Percentiles rank a stretch among this genome's conserved stretches.
Conservation (phyloP, 139 green algal species). For the Micromonas commoda region DNA sequence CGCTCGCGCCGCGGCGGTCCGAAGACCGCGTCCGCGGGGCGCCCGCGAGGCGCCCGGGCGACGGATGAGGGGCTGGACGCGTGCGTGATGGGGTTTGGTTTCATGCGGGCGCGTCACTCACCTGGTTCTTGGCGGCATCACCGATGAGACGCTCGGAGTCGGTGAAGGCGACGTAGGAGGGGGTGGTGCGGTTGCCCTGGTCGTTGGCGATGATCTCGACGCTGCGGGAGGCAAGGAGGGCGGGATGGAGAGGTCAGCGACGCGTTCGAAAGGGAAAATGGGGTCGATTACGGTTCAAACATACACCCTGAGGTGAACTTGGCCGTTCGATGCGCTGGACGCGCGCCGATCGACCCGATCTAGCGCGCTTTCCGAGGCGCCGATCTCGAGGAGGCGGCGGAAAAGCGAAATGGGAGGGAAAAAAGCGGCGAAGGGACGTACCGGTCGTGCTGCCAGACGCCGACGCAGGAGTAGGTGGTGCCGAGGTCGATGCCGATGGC, state of each 20-base stretch:
- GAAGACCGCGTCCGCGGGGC: too few species aligned
- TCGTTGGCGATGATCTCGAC: slow-evolving; percentile 69
- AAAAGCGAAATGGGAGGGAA: background rate
- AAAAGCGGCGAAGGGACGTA: background rate
- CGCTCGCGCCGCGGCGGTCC: too few species aligned
- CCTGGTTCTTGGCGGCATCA: slow-evolving; percentile 89
- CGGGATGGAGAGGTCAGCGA: too few species aligned
- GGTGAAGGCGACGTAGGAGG: slow-evolving; percentile 94
- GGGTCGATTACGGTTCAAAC: too few species aligned
- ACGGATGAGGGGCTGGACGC: too few species aligned
- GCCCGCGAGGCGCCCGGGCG: too few species aligned
- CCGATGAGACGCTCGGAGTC: slow-evolving; percentile 93
- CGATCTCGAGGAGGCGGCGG: background rate
- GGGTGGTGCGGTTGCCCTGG: slow-evolving; percentile 82
- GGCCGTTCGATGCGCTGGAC: too few species aligned
- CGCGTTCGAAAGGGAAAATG: too few species aligned
- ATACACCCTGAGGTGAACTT: too few species aligned
- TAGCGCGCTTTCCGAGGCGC: too few species aligned
- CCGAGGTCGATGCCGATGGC: slow-evolving; percentile 48
- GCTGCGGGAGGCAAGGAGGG: background rate
- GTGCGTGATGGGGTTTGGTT: background rate
- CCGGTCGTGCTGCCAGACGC: slow-evolving; percentile 51
- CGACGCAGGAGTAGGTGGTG: slow-evolving; percentile 48
- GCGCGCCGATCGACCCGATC: too few species aligned
- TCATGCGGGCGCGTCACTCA: slow-evolving; percentile 22